Evolutionary conservation across 257 asterid genomes (phyloP), one percentile per base, ranked within the genome.

Genomic region (Forsythia suspensa): DNA sequence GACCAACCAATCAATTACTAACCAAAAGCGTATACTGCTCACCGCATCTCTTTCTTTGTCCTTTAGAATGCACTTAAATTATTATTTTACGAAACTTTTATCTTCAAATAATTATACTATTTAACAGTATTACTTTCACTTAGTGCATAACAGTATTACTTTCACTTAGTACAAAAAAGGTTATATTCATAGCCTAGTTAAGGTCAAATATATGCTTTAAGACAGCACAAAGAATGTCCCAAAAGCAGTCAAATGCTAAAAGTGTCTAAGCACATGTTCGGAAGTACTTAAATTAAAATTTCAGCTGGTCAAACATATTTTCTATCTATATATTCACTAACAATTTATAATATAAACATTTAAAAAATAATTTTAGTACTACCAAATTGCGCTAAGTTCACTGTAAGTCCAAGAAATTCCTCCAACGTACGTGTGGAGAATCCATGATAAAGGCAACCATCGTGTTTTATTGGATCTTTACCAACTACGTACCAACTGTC

Each of bases 171-270:
- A 42, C 37, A 43, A 21, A 20, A 20, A 20, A 52, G 34, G 29
- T 20, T 59, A 3, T 21, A 61, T 20, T 61, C 68, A 20, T 61
- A 20, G 12, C 34, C 37, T 20, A 61, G 37, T 20, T 12, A n/a
- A n/a, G 69, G 69, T 61, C 37, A 59, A 59, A 61, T 61, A 61
- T 61, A 61, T 24, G 69, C 69, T 43, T 71, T 46, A 69, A 73
- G 73, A 59, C 48, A 66, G 76, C 78, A 52, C 79, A 59, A 81
- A 65, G 88, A 83, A 86, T 85, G 80, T 89, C 77, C 70, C 68
- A 44, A 87, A 87, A 80, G 82, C 84, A 85, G 91, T 89, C 89
- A 89, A 86, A 82, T 74, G 86, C 85, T 83, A 70, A 63, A 29
- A 84, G 67, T 76, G 71, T 61, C 82, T 71, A 80, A 76, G 66